Conservation (phyloP, 176 grass and related monocot genomes). For the Musa schizocarpa region DNA sequence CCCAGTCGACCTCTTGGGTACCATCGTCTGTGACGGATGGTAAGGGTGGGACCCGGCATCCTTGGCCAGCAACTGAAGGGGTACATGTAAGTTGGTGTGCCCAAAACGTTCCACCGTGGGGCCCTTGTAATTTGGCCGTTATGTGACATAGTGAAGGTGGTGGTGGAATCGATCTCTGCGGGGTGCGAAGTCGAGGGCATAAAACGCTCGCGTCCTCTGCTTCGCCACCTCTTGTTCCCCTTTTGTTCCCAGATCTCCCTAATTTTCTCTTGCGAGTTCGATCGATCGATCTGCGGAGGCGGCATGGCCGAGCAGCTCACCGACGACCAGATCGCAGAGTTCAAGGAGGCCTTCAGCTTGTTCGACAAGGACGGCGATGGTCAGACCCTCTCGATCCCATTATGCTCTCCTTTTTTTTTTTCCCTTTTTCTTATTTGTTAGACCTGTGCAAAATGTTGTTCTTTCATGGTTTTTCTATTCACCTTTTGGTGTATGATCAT, state of each 20-base stretch:
- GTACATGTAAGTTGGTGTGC: neutral
- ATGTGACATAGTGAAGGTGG: neutral
- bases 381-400: neutral
- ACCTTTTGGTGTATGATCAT: too few relatives aligned
- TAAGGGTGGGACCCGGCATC: neutral
- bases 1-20: fast-evolving
- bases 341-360: conserved; percentile 7
- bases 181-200: neutral
- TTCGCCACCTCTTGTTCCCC: neutral
- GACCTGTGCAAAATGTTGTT: too few relatives aligned
- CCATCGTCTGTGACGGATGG: neutral
- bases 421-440: neutral
- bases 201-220: neutral
- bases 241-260: neutral
- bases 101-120: too few relatives aligned
- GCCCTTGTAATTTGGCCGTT: too few relatives aligned
- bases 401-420: neutral
- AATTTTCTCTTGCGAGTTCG: neutral
- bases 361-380: conserved; percentile 13
- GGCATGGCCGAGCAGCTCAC: conserved; percentile 4
- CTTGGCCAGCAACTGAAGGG: too few relatives aligned
- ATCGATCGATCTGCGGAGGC: neutral
- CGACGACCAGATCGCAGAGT: conserved; percentile 1
- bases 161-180: neutral
- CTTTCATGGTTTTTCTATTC: too few relatives aligned